Evolutionary conservation across 2,329 filamentous ascomycete species (phyloP).

Genomic region (Sporothrix variecibatus): DNA sequence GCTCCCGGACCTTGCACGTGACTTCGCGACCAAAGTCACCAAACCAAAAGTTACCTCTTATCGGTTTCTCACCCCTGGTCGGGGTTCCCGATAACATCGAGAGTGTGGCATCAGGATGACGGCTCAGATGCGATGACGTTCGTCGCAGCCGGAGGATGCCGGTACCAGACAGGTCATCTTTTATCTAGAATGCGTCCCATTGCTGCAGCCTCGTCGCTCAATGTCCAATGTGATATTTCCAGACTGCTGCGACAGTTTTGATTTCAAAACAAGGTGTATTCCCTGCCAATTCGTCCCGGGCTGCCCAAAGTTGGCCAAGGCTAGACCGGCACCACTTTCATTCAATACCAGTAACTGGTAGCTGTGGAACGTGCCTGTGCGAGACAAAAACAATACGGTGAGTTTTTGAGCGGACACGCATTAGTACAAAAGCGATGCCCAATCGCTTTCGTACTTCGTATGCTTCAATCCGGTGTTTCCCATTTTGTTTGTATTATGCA

Average conservation of each 20-base stretch:
- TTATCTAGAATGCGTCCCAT: neutral
- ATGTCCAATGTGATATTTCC: neutral
- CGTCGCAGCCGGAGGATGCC: neutral
- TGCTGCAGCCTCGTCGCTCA: neutral
- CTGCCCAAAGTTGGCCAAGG: neutral
- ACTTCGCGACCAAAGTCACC: neutral
- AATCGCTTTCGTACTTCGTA: neutral
- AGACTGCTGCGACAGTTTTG: neutral
- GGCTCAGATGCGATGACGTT: slow-evolving; percentile 5
- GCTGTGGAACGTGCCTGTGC: neutral
- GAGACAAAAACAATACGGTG: neutral
- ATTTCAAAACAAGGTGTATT: neutral
- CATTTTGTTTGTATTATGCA: neutral
- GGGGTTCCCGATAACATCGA: neutral
- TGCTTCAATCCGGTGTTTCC: slow-evolving; percentile 14
- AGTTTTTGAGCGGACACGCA: neutral
- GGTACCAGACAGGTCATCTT: neutral
- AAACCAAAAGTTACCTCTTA: neutral
- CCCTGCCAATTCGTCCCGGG: neutral
- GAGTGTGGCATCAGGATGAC: neutral
- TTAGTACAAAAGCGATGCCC: neutral
- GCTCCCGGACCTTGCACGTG: neutral
- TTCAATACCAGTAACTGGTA: neutral
- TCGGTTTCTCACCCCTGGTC: neutral
- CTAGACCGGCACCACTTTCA: neutral